Base-by-base conservation (phyloP, 1,284 basidiomycete genomes). In the Pseudozyma tsukubaensis region DNA sequence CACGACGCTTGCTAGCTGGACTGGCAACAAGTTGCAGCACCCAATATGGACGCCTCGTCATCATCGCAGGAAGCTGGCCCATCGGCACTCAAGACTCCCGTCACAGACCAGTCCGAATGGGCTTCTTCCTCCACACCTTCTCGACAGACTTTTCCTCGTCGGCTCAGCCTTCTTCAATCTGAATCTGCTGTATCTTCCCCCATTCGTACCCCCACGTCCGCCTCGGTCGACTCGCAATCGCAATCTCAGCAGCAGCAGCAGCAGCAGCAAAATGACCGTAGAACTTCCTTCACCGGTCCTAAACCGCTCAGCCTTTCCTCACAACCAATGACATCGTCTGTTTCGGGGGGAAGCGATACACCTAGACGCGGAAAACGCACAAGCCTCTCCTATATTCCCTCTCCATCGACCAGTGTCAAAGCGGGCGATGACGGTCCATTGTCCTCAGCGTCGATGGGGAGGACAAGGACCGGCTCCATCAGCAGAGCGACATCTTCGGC, bases 321-420 rank as follows among this genome's bases (percentile, higher is more conserved):
- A 10, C 65, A 73, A 35, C 18, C 49, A 21, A 21, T 34, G 12
- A 39, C 35, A 18, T 32, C 44, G 8, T 32, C 44, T 6, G 35
- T 36, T 13, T 10, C 49, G 4, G 32, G 44, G 16, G 44, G 36
- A 11, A 47, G 50, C 3, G 65, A 64, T 9, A 75, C 72, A 1
- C 72, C 72, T 3, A 45, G 67, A 10, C 49, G 54, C 18, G 57
- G 56, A 18, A 70, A 75, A 18, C 49, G 67, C 8, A 67, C 68
- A 9, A 75, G 72, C 39, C 54, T 75, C 9, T 44, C 61, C 4
- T 75, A 75, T 63, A 71, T 75, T 44, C 6, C 72, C 14, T 75
- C 72, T 12, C 72, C 72, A 0, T 55, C 72, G 1, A 63, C 57
- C 13, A 61, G 42, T 49, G 21, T 47, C 32, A 63, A 52, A 36